phyloP scores from a whole-genome alignment of 768 basidiomycete species.

The Rhodosporidiobolus odoratus region DNA sequence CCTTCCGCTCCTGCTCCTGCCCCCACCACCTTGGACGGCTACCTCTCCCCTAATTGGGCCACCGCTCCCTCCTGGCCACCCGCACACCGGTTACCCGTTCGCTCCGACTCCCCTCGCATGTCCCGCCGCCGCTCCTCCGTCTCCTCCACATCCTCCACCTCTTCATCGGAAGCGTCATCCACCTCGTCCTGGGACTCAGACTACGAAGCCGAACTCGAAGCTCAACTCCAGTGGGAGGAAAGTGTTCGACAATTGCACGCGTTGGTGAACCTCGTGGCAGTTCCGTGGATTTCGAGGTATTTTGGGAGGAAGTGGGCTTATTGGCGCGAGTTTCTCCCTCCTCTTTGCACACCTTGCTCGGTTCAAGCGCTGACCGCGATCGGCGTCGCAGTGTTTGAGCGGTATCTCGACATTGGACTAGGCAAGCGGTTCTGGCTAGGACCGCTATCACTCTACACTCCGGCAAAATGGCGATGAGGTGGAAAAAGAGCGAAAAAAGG shows the following conservation, averaged over 20 bases:
- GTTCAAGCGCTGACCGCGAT: not conserved
- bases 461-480: not conserved
- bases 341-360: not conserved
- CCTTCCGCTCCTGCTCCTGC: not conserved
- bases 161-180: not conserved
- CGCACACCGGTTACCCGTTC: not conserved
- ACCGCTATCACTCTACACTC: not conserved
- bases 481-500: too few relatives aligned
- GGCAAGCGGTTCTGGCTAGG: constrained; percentile 30
- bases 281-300: constrained; percentile 27
- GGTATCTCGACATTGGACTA: constrained; percentile 22
- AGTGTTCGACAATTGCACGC: constrained; percentile 18
- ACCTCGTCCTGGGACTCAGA: constrained; percentile 10
- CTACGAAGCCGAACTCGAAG: constrained; percentile 9
- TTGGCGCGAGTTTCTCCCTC: constrained; percentile 6
- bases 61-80: constrained; percentile 4
- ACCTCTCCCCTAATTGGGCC: constrained; percentile 9
- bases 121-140: not conserved
- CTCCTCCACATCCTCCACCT: not conserved
- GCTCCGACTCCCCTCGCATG: not conserved
- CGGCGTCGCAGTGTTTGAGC: constrained; percentile 24
- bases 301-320: constrained; percentile 34
- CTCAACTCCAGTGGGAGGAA: constrained; percentile 34
- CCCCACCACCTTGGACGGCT: constrained; percentile 6
- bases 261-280: constrained; percentile 26